These are phyloP conservation scores for Capsella bursapastoris DNA, from an alignment of 345 rosid species.

Conservation along the genomic window DNA sequence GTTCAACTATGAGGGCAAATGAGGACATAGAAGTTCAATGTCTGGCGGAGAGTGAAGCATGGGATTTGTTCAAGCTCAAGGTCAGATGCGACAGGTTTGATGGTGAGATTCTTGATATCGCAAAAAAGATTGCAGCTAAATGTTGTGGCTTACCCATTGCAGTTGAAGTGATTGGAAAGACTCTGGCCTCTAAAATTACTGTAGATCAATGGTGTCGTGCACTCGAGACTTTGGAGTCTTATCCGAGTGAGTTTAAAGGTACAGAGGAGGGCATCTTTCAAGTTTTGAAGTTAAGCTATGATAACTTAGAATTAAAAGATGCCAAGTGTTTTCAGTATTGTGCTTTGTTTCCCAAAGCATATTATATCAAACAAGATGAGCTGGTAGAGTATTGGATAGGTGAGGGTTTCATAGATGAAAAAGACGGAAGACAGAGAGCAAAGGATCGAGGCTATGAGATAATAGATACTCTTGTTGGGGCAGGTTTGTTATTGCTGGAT, in stretches of 20 bases:
- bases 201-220: slow-evolving; percentile 7
- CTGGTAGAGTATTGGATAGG: slow-evolving; percentile 26
- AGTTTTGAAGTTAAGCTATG: slow-evolving; percentile 18
- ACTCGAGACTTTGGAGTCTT: neutral
- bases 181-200: neutral
- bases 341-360: slow-evolving; percentile 18
- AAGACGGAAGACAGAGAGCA: neutral
- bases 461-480: slow-evolving; percentile 9
- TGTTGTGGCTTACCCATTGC: slow-evolving; percentile 13
- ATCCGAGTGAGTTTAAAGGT: neutral
- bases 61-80: slow-evolving; percentile 2
- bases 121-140: neutral
- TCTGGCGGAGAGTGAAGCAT: slow-evolving; percentile 5
- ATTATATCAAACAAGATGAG: slow-evolving; percentile 2
- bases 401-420: slow-evolving; percentile 3
- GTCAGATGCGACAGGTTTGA: neutral
- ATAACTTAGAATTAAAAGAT: neutral
- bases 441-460: neutral
- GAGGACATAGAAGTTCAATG: slow-evolving; percentile 15
- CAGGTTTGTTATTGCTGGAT: slow-evolving; percentile 12
- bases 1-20: neutral
- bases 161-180: neutral
- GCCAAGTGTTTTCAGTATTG: slow-evolving; percentile 18
- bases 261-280: neutral
- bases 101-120: neutral